phyloP scores from a whole-genome alignment of 352 stramenopile genomes.

The Pythium aquatile region DNA sequence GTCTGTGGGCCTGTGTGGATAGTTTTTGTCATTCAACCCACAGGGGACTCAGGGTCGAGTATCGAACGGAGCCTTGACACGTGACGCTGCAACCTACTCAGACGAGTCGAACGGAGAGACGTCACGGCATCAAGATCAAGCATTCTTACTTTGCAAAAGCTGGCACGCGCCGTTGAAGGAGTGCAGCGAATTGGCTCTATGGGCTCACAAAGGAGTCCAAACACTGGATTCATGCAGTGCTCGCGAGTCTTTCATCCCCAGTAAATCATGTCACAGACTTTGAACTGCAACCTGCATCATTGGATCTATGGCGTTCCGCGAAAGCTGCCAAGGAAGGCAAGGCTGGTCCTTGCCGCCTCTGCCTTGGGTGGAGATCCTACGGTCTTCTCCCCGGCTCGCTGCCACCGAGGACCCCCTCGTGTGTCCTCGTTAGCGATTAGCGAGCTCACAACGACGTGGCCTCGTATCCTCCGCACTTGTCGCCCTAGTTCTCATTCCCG shows the following conservation, averaged over 20 bases:
- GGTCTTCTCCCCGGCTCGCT: too few species aligned
- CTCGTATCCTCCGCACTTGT: not conserved
- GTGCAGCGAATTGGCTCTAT: too few species aligned
- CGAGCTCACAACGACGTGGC: too few species aligned
- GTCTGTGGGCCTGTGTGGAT: not conserved
- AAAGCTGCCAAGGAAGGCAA: not conserved
- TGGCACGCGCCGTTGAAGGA: not conserved
- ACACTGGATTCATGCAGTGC: too few species aligned
- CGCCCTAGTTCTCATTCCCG: conserved; percentile 15
- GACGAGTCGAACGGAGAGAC: not conserved
- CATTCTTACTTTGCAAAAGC: not conserved
- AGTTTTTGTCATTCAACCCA: not conserved
- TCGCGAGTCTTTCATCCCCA: not conserved
- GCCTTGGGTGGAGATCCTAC: not conserved
- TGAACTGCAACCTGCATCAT: not conserved
- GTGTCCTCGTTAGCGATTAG: too few species aligned
- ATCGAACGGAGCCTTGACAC: not conserved
- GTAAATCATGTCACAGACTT: not conserved
- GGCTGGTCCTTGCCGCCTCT: not conserved
- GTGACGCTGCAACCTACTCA: not conserved
- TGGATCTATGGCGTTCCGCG: not conserved
- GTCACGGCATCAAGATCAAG: not conserved
- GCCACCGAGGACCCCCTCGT: not conserved
- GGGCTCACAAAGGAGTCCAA: too few species aligned
- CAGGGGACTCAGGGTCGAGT: too few species aligned